Evolutionary conservation across 2,329 filamentous ascomycete genomes (phyloP).

Genomic region (Aureobasidium subglaciale): DNA sequence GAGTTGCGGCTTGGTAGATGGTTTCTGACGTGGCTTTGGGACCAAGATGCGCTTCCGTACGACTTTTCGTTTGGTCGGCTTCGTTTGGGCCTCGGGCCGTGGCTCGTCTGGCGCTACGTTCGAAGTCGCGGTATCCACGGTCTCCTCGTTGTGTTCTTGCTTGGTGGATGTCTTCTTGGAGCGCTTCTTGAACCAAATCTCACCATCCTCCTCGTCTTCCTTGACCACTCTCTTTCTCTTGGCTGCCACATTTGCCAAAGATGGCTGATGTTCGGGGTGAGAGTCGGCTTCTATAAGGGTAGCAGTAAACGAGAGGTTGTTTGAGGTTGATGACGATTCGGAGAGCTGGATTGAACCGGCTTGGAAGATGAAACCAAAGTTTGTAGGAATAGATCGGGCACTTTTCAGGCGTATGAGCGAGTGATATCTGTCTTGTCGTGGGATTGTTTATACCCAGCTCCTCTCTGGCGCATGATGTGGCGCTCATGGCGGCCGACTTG

Average conservation of each 20-base stretch:
- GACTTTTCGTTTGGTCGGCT: background rate
- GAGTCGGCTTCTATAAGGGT: background rate
- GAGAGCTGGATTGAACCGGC: constrained; percentile 6
- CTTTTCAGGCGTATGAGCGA: background rate
- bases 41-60: background rate
- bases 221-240: background rate
- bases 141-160: background rate
- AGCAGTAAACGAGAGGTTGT: background rate
- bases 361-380: constrained; percentile 10
- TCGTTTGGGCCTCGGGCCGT: background rate
- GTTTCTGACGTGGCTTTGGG: background rate
- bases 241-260: background rate
- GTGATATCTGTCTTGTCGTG: background rate
- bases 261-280: background rate
- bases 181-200: background rate
- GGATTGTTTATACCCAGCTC: constrained; percentile 15
- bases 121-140: background rate
- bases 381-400: constrained; percentile 8
- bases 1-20: background rate
- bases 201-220: background rate
- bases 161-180: background rate
- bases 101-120: background rate
- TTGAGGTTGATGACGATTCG: background rate
- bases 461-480: constrained; percentile 18
- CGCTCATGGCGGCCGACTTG: constrained; percentile 15